phyloP scores from a whole-genome alignment of 1,139 yeast genomes.

The Zygosaccharomyces sapae region DNA sequence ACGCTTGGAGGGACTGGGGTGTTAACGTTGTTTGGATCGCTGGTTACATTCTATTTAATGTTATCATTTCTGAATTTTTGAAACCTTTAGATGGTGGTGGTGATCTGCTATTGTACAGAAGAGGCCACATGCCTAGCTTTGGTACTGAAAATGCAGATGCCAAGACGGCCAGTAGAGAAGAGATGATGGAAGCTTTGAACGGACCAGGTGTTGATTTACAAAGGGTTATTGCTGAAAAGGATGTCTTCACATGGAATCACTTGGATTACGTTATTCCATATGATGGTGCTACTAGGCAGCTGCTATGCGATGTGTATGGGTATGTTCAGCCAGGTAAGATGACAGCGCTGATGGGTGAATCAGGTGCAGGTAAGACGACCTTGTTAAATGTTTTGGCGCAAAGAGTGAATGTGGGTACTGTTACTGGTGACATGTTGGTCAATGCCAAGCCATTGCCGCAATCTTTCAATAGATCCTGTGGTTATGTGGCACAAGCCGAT shows the following conservation, averaged over 20 bases:
- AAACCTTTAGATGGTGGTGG: conserved; percentile 54
- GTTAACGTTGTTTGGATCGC: conserved; percentile 52
- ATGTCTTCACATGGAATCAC: conserved; percentile 52
- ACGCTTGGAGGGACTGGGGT: conserved; percentile 68
- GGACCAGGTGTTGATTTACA: conserved; percentile 41
- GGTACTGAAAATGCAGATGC: conserved; percentile 42
- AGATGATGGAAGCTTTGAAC: conserved; percentile 43
- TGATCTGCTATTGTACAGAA: conserved; percentile 53
- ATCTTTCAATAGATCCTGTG: conserved; percentile 57
- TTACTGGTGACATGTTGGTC: conserved; percentile 62
- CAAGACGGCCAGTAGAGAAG: conserved; percentile 42
- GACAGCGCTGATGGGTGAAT: conserved; percentile 64
- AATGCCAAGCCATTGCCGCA: conserved; percentile 51
- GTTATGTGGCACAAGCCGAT: conserved; percentile 65
- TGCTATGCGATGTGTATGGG: conserved; percentile 57
- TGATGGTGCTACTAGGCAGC: conserved; percentile 45
- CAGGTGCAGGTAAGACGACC: conserved; percentile 70
- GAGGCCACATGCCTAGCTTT: conserved; percentile 48
- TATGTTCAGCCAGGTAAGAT: conserved; percentile 62
- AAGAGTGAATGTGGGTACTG: conserved; percentile 54
- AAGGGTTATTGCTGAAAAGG: conserved; percentile 38
- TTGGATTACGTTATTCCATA: conserved; percentile 50
- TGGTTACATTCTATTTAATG: conserved; percentile 46
- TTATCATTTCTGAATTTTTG: conserved; percentile 48
- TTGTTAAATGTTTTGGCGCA: conserved; percentile 56